Percentiles rank a stretch among this genome's conserved stretches.
phyloP scores from a whole-genome alignment of 192 early-diverging fungal species.

The Geranomyces michiganensis region DNA sequence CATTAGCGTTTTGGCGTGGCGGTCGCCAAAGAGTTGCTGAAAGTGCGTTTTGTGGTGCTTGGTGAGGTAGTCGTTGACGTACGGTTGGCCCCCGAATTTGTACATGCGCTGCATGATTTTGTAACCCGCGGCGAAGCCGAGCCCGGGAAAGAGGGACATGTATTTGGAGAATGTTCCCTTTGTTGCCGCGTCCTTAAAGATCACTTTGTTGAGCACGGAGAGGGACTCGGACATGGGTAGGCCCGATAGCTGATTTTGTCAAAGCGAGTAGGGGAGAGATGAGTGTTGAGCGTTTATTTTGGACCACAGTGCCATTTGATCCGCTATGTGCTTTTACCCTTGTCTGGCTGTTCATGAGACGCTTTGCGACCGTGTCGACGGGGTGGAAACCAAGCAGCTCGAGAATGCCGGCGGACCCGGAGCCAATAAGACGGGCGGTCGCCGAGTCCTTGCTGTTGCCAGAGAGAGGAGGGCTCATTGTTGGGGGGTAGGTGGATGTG shows the following conservation, averaged over 20 bases:
- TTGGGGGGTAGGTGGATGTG: not conserved
- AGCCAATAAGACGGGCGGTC: slow-evolving; percentile 85
- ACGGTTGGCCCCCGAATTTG: slow-evolving; percentile 98
- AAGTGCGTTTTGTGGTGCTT: slow-evolving; percentile 78
- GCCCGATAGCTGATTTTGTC: slow-evolving; percentile 52
- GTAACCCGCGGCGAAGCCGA: slow-evolving; percentile 98
- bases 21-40: slow-evolving; percentile 83
- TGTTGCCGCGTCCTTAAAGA: slow-evolving; percentile 87
- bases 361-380: slow-evolving; percentile 96
- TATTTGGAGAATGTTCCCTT: slow-evolving; percentile 81
- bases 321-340: slow-evolving; percentile 50
- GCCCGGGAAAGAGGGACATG: slow-evolving; percentile 92
- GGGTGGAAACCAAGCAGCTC: slow-evolving; percentile 98
- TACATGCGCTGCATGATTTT: slow-evolving; percentile 97
- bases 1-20: slow-evolving; percentile 93
- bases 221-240: slow-evolving; percentile 65
- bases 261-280: not conserved
- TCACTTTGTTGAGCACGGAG: slow-evolving; percentile 75
- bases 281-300: not conserved
- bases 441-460: slow-evolving; percentile 71
- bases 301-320: not conserved
- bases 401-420: slow-evolving; percentile 88
- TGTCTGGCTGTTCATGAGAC: slow-evolving; percentile 93
- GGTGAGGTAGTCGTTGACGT: slow-evolving; percentile 91
- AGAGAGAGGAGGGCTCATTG: slow-evolving; percentile 33